phyloP scores from a whole-genome alignment of 805 yeast species.

The Candida schatavii region DNA sequence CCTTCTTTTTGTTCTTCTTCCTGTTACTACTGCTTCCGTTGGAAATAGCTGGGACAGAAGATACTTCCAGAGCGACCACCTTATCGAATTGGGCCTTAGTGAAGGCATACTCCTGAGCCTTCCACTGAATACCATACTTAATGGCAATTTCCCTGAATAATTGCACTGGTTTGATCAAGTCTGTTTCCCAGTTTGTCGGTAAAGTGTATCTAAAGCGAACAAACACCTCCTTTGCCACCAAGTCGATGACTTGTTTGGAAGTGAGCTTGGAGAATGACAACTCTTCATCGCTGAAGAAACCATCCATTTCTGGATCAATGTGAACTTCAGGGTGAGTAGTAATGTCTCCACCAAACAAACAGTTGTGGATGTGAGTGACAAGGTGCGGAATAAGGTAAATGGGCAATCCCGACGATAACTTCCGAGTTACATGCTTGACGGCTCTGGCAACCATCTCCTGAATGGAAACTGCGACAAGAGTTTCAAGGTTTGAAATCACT shows the following conservation, averaged over 20 bases:
- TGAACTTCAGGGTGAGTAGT: conserved; percentile 38
- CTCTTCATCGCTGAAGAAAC: conserved; percentile 41
- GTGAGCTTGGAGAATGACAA: conserved; percentile 45
- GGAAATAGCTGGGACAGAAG: conserved; percentile 7
- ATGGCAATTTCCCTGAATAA: conserved; percentile 68
- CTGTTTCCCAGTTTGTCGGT: conserved; percentile 45
- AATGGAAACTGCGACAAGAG: conserved; percentile 47
- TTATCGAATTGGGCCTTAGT: conserved; percentile 40
- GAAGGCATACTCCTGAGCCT: conserved; percentile 48
- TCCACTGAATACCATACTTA: conserved; percentile 88
- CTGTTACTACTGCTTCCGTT: conserved; percentile 19
- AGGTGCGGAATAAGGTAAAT: conserved; percentile 53
- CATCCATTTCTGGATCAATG: conserved; percentile 38
- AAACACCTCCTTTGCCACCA: conserved; percentile 52
- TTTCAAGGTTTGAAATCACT: conserved; percentile 38
- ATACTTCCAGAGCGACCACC: conserved; percentile 10
- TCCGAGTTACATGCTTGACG: conserved; percentile 68
- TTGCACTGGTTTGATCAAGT: conserved; percentile 36
- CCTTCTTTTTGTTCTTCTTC: conserved; percentile 33
- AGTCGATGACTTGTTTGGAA: conserved; percentile 40
- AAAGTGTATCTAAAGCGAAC: conserved; percentile 64
- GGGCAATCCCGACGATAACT: conserved; percentile 45
- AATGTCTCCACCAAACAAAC: conserved; percentile 54
- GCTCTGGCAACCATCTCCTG: conserved; percentile 81
- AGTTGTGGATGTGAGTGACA: conserved; percentile 69